Evolutionary conservation across 129 eudicot species (phyloP), one percentile per base, ranked within the genome.

Genomic region (carrot (Daucus carota)): DNA sequence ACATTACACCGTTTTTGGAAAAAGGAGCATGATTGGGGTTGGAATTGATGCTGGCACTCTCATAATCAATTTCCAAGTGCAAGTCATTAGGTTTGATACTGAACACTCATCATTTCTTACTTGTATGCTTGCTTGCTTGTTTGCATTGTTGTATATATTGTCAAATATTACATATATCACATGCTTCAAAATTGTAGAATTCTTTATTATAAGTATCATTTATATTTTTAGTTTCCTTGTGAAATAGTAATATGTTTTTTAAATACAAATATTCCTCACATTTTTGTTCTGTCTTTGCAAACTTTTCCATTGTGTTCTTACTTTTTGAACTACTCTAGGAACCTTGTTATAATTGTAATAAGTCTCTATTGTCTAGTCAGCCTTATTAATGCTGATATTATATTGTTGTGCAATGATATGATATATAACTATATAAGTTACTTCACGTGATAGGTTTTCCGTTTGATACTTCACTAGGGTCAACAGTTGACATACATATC

Each of bases 1-100:
- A 95, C 99, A 38, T 87, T 95, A 76, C 99, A 95, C 70, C 92
- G 96, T 13, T 95, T 95, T 75, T 91, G 97, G 96, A 95, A 92
- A 85, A 95, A 95, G 87, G 99, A 95, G 83, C 99, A 95, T 80
- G 99, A 95, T 67, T 95, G 99, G 99, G 99, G 99, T 29, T 95
- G 99, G 99, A 95, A 95, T 95, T 76, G 99, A 95, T 85, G 92
- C 88, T 3, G 97, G 92, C 79, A 83, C 96, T n/a, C 92, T 95
- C 70, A 85, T 88, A 76, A 95, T 95, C 54, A 95, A 92, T 83
- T 97, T 97, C 83, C 97, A 95, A 92, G 99, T 95, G 36, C 99
- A 95, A 86, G 99, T 95, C 80, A 89, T 95, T 83, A 95, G 99
- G 99, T 95, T 46, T 68, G n/a, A 48, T 67, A 36, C 73, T 45